Base-by-base conservation (phyloP, 2,329 filamentous ascomycete species). In the Akanthomyces lecanii region DNA sequence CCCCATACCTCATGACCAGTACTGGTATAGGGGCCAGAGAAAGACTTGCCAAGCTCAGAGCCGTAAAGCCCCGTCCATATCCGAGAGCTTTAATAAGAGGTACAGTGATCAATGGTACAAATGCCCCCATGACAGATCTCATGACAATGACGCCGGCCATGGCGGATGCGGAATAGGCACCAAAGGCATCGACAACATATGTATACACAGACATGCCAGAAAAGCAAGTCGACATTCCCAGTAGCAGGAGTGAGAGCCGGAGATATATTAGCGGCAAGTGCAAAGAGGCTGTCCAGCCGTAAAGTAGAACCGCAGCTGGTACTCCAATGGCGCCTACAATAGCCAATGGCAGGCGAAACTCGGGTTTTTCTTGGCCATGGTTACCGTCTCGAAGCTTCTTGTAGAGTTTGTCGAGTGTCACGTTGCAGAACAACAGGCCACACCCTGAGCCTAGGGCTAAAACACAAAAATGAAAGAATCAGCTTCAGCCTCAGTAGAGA, bases 281-380 rank as follows among this genome's bases (percentile, higher is more conserved):
- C 18, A 53, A 52, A 14, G n/a, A 21, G 5, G 61, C 54, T 14
- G 40, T 33, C 61, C 61, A 63, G 16, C 61, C 61, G 36, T 59
- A 63, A 2, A 63, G 36, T 5, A 36, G 5, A 23, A 63, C 42
- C 28, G 61, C 28, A 16, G 45, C 4, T 7, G 48, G 44, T 5
- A 56, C 36, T 10, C 47, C 21, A 25, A 63, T n/a, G 12, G 53
- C 47, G 16, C 81, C 80, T 21, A 80, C 36, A 21, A 83, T 77
- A 42, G 76, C 68, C 0, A 86, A 71, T 0, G 83, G 84, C 0
- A 86, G 78, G 1, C 83, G 81, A 68, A 78, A 81, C 69, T 86
- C 84, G 1, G 84, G 83, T 11, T 73, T 74, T 5, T 77, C 81
- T 10, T 72, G 69, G 14, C 77, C 77, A 3, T 74, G 65, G 64